These are phyloP conservation scores for Triangularia verruculosa DNA, from an alignment of 2,329 filamentous ascomycete genomes.

Conservation along the genomic window DNA sequence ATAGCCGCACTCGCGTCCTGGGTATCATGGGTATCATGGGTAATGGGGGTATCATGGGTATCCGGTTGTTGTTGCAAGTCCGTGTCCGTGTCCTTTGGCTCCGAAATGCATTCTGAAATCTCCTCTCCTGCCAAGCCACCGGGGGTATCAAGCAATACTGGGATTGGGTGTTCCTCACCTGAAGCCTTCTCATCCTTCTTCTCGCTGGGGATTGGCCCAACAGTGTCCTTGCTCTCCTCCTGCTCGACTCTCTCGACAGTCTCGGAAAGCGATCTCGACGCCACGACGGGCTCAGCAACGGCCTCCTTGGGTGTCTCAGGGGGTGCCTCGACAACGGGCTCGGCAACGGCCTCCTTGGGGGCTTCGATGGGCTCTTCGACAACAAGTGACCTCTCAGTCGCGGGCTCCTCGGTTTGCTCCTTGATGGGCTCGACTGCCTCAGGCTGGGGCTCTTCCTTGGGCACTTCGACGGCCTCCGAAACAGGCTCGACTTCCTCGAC, in stretches of 20 bases:
- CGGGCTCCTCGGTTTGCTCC: not conserved
- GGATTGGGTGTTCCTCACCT: conserved; percentile 33
- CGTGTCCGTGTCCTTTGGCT: conserved; percentile 27
- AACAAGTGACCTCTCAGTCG: not conserved
- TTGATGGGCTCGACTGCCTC: not conserved
- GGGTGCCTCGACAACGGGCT: conserved; percentile 28
- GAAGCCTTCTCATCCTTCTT: conserved; percentile 26
- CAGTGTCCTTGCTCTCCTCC: conserved; percentile 35
- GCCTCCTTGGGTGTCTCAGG: conserved; percentile 13
- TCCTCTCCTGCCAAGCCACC: conserved; percentile 25
- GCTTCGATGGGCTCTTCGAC: conserved; percentile 29
- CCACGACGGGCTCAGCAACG: not conserved
- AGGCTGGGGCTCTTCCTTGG: not conserved
- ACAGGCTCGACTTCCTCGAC: not conserved
- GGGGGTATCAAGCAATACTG: conserved; percentile 32
- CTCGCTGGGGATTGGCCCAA: conserved; percentile 25
- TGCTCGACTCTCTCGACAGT: conserved; percentile 9
- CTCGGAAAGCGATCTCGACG: not conserved
- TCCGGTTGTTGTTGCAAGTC: conserved; percentile 20
- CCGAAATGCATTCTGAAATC: conserved; percentile 28
- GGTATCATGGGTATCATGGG: conserved; percentile 14
- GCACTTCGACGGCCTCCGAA: not conserved
- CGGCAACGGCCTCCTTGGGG: not conserved
- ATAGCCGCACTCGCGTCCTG: conserved; percentile 19
- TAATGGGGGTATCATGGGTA: conserved; percentile 17